These are phyloP conservation scores for Zygosaccharomyces lentus DNA, from an alignment of 805 yeast species.

Conservation along the genomic window DNA sequence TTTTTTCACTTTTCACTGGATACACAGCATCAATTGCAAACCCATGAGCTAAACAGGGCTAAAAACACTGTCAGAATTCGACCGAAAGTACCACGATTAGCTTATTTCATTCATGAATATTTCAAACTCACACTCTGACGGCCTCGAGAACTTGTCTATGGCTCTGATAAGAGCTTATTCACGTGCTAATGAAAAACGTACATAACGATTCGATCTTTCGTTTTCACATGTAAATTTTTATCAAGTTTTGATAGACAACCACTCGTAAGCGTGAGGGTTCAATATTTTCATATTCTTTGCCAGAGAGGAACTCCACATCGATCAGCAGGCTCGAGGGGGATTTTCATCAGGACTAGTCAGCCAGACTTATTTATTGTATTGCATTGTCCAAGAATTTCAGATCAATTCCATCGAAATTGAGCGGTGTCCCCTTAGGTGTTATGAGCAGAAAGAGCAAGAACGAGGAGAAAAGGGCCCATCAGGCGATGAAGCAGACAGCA, in stretches of 20 bases:
- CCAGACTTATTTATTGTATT: not conserved
- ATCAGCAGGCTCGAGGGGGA: not conserved
- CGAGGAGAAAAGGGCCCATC: slow-evolving; percentile 3
- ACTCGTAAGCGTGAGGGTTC: not conserved
- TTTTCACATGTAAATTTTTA: not conserved
- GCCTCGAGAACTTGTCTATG: not conserved
- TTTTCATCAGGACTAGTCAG: not conserved
- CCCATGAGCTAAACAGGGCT: not conserved
- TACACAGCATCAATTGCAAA: not conserved
- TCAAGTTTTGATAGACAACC: not conserved
- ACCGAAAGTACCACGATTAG: not conserved
- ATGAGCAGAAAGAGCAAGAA: slow-evolving; percentile 4
- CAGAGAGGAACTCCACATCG: not conserved
- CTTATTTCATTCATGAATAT: not conserved
- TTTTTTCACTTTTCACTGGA: not conserved
- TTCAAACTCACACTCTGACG: too few species aligned
- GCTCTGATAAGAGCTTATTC: not conserved
- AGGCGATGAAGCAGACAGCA: not conserved
- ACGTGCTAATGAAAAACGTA: not conserved
- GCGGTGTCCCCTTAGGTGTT: slow-evolving; percentile 3
- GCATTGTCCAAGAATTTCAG: not conserved
- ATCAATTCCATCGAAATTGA: not conserved
- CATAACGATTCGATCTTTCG: not conserved
- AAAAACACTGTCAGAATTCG: not conserved
- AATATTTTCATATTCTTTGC: not conserved